phyloP scores from a whole-genome alignment of 1,139 yeast genomes.

The Candida tetrigidarum region DNA sequence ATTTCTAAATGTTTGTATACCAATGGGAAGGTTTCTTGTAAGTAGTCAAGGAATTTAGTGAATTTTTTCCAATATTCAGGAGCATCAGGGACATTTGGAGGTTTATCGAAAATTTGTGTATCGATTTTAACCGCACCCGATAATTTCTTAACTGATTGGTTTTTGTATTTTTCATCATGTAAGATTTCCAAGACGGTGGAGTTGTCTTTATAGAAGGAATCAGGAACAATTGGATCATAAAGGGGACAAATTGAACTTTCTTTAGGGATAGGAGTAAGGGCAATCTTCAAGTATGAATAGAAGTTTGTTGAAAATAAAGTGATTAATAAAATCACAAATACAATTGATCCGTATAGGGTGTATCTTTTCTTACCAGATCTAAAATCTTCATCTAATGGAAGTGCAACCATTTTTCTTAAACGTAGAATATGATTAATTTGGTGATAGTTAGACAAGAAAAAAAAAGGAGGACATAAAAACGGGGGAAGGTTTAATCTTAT shows the following conservation, averaged over 20 bases:
- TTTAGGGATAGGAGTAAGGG: slow-evolving; percentile 24
- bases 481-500: background rate
- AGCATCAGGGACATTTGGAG: slow-evolving; percentile 43
- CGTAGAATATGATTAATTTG: slow-evolving; percentile 11
- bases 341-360: slow-evolving; percentile 14
- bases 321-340: slow-evolving; percentile 19
- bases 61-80: slow-evolving; percentile 51
- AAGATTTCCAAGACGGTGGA: slow-evolving; percentile 36
- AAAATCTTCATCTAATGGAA: slow-evolving; percentile 18
- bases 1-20: slow-evolving; percentile 53
- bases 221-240: slow-evolving; percentile 34
- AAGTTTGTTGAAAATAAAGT: slow-evolving; percentile 28
- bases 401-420: no score
- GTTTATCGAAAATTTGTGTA: slow-evolving; percentile 49
- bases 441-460: background rate
- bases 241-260: slow-evolving; percentile 31
- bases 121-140: slow-evolving; percentile 48
- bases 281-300: slow-evolving; percentile 25
- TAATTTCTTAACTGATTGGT: slow-evolving; percentile 38
- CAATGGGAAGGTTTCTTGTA: slow-evolving; percentile 61
- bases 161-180: slow-evolving; percentile 37
- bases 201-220: slow-evolving; percentile 34
- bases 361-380: slow-evolving; percentile 10
- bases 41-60: slow-evolving; percentile 55
- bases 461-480: background rate